Evolutionary conservation across 139 green algal genomes (phyloP).

Genomic region (Nannochloris sp.): DNA sequence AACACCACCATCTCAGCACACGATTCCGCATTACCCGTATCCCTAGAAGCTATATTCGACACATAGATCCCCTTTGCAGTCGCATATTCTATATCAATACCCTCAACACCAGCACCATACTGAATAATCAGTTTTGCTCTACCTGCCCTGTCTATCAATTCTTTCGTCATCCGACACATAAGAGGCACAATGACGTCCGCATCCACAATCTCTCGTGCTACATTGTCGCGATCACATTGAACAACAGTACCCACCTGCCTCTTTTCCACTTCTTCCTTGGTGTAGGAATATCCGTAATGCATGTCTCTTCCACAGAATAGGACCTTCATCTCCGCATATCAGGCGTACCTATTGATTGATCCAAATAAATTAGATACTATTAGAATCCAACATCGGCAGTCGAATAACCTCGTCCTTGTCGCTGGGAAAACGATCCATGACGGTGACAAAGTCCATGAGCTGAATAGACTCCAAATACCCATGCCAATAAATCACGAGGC

Average conservation of each 20-base stretch:
- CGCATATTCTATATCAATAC: slow-evolving; percentile 43
- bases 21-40: slow-evolving; percentile 49
- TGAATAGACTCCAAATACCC: slow-evolving; percentile 60
- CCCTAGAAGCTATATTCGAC: slow-evolving; percentile 43
- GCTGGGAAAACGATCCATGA: neutral
- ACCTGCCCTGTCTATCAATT: slow-evolving; percentile 22
- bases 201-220: slow-evolving; percentile 16
- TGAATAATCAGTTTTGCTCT: slow-evolving; percentile 52
- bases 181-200: slow-evolving; percentile 46
- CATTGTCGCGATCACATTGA: slow-evolving; percentile 25
- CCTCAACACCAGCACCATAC: slow-evolving; percentile 58
- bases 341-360: neutral
- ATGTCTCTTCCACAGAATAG: slow-evolving; percentile 38
- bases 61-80: slow-evolving; percentile 46
- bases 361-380: neutral
- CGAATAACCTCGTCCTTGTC: neutral
- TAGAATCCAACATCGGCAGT: neutral
- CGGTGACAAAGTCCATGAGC: neutral
- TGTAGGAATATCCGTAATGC: slow-evolving; percentile 27
- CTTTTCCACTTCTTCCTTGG: slow-evolving; percentile 18
- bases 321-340: slow-evolving; percentile 13
- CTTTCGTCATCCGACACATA: slow-evolving; percentile 28
- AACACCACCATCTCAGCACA: slow-evolving; percentile 64
- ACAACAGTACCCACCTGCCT: slow-evolving; percentile 9
- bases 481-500: slow-evolving; percentile 90